Percentiles rank a stretch among this genome's conserved stretches.
phyloP scores from a whole-genome alignment of 805 yeast species.

The Wickerhamiella vanderwaltii region DNA sequence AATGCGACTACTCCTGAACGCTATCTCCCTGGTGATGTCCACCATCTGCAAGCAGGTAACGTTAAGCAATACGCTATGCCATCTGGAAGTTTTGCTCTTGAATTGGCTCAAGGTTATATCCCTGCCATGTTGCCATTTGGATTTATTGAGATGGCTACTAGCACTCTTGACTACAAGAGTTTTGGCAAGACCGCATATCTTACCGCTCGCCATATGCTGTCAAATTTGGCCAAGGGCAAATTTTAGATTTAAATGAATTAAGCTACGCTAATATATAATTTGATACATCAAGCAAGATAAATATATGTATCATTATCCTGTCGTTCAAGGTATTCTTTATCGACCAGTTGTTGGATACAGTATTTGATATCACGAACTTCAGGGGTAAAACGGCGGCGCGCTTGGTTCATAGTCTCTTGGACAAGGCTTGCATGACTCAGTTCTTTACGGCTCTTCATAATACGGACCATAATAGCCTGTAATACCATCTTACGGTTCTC shows the following conservation, averaged over 20 bases:
- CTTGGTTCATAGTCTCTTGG: conserved; percentile 78
- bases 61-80: conserved; percentile 84
- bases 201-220: conserved; percentile 69
- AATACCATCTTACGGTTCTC: conserved; percentile 76
- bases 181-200: conserved; percentile 55
- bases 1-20: conserved; percentile 51
- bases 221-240: conserved; percentile 57
- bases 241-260: conserved; percentile 37
- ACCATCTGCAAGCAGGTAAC: conserved; percentile 60
- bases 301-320: conserved; percentile 62
- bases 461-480: conserved; percentile 88
- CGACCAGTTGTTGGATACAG: conserved; percentile 74
- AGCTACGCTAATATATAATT: background rate
- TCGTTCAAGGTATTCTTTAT: conserved; percentile 73
- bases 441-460: conserved; percentile 86
- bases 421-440: conserved; percentile 69
- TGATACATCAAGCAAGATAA: conserved; percentile 49
- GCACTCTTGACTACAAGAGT: conserved; percentile 69
- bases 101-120: conserved; percentile 97
- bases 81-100: conserved; percentile 72
- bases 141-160: conserved; percentile 60
- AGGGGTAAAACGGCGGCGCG: conserved; percentile 73
- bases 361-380: conserved; percentile 75
- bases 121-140: conserved; percentile 98
- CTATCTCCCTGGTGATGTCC: conserved; percentile 80